A percentile compares a stretch with the other conserved stretches of the same genome.
phyloP scores from a whole-genome alignment of 2,329 filamentous ascomycete genomes.

The Diplodia corticola region DNA sequence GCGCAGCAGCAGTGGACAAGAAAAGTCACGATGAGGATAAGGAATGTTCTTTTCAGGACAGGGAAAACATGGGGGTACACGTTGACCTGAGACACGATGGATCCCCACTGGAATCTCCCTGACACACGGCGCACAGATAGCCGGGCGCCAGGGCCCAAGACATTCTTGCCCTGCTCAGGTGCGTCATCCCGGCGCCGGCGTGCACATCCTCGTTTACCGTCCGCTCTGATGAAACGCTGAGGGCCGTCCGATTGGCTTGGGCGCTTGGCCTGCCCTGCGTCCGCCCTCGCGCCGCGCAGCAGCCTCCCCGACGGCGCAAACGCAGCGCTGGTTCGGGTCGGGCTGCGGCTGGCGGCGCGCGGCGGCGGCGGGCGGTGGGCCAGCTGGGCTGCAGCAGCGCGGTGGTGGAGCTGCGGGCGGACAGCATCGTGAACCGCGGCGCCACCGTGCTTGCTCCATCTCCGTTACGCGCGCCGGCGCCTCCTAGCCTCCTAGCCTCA shows the following conservation, averaged over 20 bases:
- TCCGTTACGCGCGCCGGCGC: neutral
- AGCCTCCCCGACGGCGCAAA: no score
- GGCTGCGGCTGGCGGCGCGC: neutral
- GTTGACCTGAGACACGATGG: slow-evolving; percentile 24
- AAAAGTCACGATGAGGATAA: slow-evolving; percentile 21
- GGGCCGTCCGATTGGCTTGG: slow-evolving; percentile 18
- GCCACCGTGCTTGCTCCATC: neutral
- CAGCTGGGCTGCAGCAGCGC: neutral
- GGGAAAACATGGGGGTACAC: slow-evolving; percentile 23
- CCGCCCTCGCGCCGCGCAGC: neutral
- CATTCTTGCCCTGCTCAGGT: slow-evolving; percentile 17
- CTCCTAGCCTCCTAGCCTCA: slow-evolving; percentile 7
- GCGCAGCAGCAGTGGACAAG: slow-evolving; percentile 9
- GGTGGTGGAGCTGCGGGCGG: neutral
- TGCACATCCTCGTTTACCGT: slow-evolving; percentile 19
- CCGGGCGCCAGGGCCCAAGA: slow-evolving; percentile 13
- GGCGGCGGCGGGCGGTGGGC: neutral
- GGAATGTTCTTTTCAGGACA: slow-evolving; percentile 21
- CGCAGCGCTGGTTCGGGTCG: neutral
- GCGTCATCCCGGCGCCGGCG: slow-evolving; percentile 21
- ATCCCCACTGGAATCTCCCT: slow-evolving; percentile 24
- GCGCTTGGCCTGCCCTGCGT: slow-evolving; percentile 13
- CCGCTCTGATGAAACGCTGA: slow-evolving; percentile 19
- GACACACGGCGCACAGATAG: slow-evolving; percentile 19
- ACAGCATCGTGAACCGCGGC: slow-evolving; percentile 3